Evolutionary conservation across 2,329 filamentous ascomycete species (phyloP).

Genomic region (Diplodia sapinea): DNA sequence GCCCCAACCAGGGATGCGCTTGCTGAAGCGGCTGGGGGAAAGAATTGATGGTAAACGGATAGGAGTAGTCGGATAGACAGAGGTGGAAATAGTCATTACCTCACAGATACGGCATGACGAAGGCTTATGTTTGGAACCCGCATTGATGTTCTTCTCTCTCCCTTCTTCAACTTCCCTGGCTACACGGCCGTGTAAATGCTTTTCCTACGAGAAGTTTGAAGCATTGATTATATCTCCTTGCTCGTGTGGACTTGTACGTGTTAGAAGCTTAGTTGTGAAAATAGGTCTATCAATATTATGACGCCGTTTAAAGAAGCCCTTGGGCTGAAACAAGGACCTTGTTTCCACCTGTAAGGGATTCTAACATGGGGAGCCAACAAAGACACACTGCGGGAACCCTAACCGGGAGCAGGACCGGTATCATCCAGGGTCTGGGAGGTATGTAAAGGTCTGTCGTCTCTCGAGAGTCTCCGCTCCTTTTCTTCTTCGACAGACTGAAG

Average conservation of each 20-base stretch:
- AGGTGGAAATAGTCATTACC: conserved; percentile 14
- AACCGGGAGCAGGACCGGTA: too few species aligned
- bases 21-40: conserved; percentile 62
- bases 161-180: neutral
- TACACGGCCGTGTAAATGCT: conserved; percentile 20
- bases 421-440: too few species aligned
- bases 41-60: conserved; percentile 9
- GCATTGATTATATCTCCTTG: neutral
- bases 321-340: neutral
- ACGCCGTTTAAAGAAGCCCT: neutral
- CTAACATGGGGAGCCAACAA: too few species aligned
- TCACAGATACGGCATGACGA: conserved; percentile 25
- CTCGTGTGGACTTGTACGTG: neutral
- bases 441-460: too few species aligned
- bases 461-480: too few species aligned
- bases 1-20: conserved; percentile 89
- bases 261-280: neutral
- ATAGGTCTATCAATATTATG: neutral
- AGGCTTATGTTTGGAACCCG: conserved; percentile 18
- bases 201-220: neutral
- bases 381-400: too few species aligned
- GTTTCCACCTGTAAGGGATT: neutral
- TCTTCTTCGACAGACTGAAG: too few species aligned
- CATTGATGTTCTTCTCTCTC: conserved; percentile 7
- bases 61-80: conserved; percentile 22